Evolutionary conservation across 257 asterid species (phyloP), one percentile per base, ranked within the genome.

Genomic region (Anisodus tanguticus): DNA sequence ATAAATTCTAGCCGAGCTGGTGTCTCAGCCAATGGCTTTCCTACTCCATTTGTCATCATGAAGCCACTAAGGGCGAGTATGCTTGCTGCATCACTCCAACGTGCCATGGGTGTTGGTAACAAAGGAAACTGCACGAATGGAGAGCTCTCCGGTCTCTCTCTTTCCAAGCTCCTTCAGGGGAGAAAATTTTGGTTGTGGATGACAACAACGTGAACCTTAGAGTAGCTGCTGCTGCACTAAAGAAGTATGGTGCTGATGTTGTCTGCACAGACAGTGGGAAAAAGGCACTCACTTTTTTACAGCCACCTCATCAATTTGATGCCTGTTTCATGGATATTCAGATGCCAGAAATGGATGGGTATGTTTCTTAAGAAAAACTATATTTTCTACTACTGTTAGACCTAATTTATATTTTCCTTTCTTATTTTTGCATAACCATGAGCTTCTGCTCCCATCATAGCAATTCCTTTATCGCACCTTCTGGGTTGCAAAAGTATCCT

Each of bases 241-340:
- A 88, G 74, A 96, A 92, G 89, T 96, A 96, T 66, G 99, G 99
- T 17, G 99, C 99, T 67, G 98, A 96, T 45, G 98, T 96, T 84
- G 97, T 90, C 11, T 87, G 91, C 83, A 94, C 92, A 26, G 98
- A 93, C 63, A 87, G 95, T 62, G 99, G 99, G 74, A 88, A 71
- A 85, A 88, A 93, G 8, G 97, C 99, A 2, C 90, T 96, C 84
- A 55, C 88, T 0, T 82, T 89, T 83, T 85, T 96, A 59, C 91
- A 91, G 35, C 99, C 99, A 4, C 98, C 98, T 19, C 99, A 96
- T 87, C 86, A 72, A 13, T 92, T 96, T 12, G 98, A 96, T 89
- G 99, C 99, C n/a, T 96, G 99, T 83, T 96, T 96, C 91, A 96
- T 96, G 99, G 99, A 96, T 83, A 96, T 96, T 83, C 99, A 96